Percentiles rank a stretch among this genome's conserved stretches.
Conservation (phyloP, 768 basidiomycete genomes). For the Termitomyces sp. region DNA sequence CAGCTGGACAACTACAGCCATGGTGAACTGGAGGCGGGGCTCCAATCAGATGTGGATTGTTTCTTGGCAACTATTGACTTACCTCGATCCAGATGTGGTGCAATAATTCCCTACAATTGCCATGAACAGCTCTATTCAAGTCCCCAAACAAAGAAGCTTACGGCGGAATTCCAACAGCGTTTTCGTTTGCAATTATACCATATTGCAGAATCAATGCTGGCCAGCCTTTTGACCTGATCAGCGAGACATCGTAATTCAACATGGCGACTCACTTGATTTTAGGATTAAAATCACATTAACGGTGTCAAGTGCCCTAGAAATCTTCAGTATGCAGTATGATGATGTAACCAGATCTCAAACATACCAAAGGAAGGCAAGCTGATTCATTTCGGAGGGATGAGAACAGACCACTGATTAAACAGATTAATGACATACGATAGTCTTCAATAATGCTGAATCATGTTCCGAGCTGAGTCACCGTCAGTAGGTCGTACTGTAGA, state of each 20-base stretch:
- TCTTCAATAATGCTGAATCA: no score
- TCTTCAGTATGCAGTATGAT: neutral
- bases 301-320: neutral
- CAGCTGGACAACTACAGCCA: neutral
- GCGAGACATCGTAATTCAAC: neutral
- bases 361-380: neutral
- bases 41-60: neutral
- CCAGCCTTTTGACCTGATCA: neutral
- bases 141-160: neutral
- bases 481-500: neutral
- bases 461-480: no score
- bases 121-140: neutral
- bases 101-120: neutral
- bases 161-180: neutral
- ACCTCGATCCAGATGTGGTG: neutral
- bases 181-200: neutral
- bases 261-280: neutral
- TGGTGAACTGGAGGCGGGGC: neutral
- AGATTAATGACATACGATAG: neutral
- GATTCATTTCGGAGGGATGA: no score
- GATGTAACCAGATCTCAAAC: no score
- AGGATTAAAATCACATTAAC: neutral
- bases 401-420: neutral
- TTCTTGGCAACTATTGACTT: neutral
- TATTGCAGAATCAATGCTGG: neutral